A percentile compares a stretch with the other conserved stretches of the same genome.
These are phyloP conservation scores for Scolecobasidium constrictum DNA, from an alignment of 2,329 filamentous ascomycete genomes.

Conservation along the genomic window DNA sequence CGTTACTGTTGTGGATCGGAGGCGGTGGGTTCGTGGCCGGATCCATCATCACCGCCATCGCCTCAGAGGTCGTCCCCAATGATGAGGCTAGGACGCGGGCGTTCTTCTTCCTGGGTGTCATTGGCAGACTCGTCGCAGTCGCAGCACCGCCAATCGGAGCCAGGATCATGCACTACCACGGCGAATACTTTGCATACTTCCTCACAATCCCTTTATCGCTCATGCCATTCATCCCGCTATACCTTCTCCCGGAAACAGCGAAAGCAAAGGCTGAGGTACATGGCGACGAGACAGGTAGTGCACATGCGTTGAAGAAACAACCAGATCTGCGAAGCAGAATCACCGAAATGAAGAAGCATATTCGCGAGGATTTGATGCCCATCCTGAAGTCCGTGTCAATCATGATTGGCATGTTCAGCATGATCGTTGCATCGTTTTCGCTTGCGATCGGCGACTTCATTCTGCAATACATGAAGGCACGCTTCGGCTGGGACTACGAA, in stretches of 20 bases:
- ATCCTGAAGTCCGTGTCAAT: constrained; percentile 1
- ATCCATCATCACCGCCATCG: not conserved
- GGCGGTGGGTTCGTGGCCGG: not conserved
- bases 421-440: not conserved
- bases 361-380: not conserved
- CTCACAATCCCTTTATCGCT: not conserved
- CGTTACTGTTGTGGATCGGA: not conserved
- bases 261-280: not conserved
- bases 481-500: constrained; percentile 1
- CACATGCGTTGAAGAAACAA: not conserved
- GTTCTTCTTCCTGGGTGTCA: constrained; percentile 5
- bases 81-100: constrained; percentile 2
- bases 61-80: not conserved
- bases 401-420: constrained; percentile 2
- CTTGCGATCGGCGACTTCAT: not conserved
- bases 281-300: not conserved
- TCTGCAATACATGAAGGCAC: constrained; percentile 4
- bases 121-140: not conserved
- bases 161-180: not conserved
- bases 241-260: not conserved
- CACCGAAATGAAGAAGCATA: not conserved
- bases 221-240: not conserved
- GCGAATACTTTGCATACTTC: not conserved
- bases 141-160: not conserved
- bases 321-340: not conserved